phyloP scores from a whole-genome alignment of 2,329 filamentous ascomycete species.

The Sordariomycetes sp. region DNA sequence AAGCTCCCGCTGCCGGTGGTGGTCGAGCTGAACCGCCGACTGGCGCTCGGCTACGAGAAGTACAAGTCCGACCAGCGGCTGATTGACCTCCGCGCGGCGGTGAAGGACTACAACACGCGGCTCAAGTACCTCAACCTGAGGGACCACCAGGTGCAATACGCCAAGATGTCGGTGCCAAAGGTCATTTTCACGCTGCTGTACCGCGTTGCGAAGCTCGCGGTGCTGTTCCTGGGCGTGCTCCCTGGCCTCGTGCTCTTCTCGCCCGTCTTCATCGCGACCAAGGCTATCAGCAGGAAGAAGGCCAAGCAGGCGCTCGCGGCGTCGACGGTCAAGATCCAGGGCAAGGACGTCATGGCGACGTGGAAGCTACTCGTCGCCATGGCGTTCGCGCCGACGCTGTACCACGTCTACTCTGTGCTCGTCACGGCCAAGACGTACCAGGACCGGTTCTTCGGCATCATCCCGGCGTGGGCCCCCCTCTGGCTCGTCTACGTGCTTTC shows the following conservation, averaged over 20 bases:
- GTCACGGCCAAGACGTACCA: slow-evolving; percentile 67
- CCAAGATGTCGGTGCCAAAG: slow-evolving; percentile 64
- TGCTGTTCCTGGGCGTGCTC: slow-evolving; percentile 69
- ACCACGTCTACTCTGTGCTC: slow-evolving; percentile 66
- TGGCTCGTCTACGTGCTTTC: slow-evolving; percentile 65
- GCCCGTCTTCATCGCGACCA: slow-evolving; percentile 75
- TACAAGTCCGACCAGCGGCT: slow-evolving; percentile 89
- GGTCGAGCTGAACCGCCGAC: slow-evolving; percentile 82
- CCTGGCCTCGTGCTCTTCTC: slow-evolving; percentile 81
- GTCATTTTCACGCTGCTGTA: slow-evolving; percentile 70
- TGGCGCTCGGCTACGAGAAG: slow-evolving; percentile 81
- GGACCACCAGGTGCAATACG: slow-evolving; percentile 91
- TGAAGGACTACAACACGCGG: slow-evolving; percentile 77
- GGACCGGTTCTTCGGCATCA: slow-evolving; percentile 70
- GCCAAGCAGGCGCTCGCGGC: slow-evolving; percentile 73
- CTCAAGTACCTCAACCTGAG: slow-evolving; percentile 76
- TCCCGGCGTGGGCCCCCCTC: slow-evolving; percentile 68
- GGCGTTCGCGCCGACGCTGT: slow-evolving; percentile 68
- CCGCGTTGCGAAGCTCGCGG: slow-evolving; percentile 60
- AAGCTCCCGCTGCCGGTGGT: slow-evolving; percentile 86
- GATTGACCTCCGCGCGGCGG: slow-evolving; percentile 56
- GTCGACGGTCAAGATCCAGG: slow-evolving; percentile 79
- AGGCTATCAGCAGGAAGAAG: slow-evolving; percentile 69
- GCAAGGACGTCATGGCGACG: slow-evolving; percentile 80
- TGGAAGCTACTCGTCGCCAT: slow-evolving; percentile 89